Evolutionary conservation across 2,329 filamentous ascomycete species (phyloP), one percentile per base, ranked within the genome.

Genomic region (Penicillium sp.): DNA sequence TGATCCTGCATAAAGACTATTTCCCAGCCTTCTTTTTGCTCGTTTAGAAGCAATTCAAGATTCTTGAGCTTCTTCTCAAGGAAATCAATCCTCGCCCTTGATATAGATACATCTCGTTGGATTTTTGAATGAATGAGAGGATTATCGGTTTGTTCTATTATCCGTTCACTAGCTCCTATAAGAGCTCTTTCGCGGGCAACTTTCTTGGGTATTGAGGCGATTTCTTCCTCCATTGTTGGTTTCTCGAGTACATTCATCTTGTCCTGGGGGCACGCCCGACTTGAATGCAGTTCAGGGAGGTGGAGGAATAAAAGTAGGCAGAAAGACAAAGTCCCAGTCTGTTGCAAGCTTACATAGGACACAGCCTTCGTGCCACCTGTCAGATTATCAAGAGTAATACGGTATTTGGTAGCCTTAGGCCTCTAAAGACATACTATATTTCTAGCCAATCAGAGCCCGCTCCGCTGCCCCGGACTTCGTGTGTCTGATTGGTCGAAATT

Each of bases 1-100:
- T 38, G 51, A 14, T 24, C 33, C 16, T 53, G 51, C 18, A 47
- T 23, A 20, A 53, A 47, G 51, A 53, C 24, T 14, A 53, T 53
- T 30, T 53, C 51, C 51, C 51, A 53, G 18, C 51, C 51, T 38
- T 28, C 51, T 38, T 12, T 28, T 38, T 53, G 42, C 20, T 53
- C 51, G 6, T 33, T 40, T 33, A 53, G 51, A 21, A 53, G 51
- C 18, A 20, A 53, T 18, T 53, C 20, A 33, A 53, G 51, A 33
- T 35, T 38, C n/a, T 38, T 30, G 5, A 26, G 40, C 20, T 52
- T 52, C 35, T 46, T 20, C 20, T 18, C 20, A 28, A 30, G 18
- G 23, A 45, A 52, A 11, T 40, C 21, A 18, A 52, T 20, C 24
- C 26, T 52, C 12, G 38, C 38, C 14, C 33, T 24, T 14, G 6